Conservation (phyloP, 1,284 basidiomycete genomes). For the Trametes pubescens region DNA sequence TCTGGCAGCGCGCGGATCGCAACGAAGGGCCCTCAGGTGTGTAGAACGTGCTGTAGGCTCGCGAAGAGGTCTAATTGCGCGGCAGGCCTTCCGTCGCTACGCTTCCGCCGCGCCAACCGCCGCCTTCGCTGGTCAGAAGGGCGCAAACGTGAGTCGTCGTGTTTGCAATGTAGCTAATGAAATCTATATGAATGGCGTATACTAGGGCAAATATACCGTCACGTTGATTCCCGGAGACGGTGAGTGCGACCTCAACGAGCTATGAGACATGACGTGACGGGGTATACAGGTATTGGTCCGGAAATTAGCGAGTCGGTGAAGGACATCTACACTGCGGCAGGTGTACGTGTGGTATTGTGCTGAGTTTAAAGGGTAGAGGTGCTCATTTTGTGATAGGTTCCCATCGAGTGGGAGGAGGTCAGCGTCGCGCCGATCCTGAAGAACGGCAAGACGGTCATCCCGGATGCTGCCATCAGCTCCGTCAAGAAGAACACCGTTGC, state of each 20-base stretch:
- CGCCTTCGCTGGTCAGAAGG: slow-evolving; percentile 89
- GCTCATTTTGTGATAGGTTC: slow-evolving; percentile 64
- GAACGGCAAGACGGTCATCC: slow-evolving; percentile 97
- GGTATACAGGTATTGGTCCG: slow-evolving; percentile 88
- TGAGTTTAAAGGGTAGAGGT: not conserved
- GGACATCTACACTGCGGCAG: slow-evolving; percentile 90
- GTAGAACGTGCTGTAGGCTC: slow-evolving; percentile 17
- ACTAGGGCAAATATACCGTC: slow-evolving; percentile 93
- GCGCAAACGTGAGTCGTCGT: slow-evolving; percentile 72
- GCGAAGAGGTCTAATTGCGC: slow-evolving; percentile 5
- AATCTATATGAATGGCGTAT: not conserved
- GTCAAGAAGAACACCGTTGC: slow-evolving; percentile 99
- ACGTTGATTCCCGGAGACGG: slow-evolving; percentile 94
- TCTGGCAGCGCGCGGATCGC: slow-evolving; percentile 61
- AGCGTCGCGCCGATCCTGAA: slow-evolving; percentile 95
- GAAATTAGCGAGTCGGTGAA: slow-evolving; percentile 98
- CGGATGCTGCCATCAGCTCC: slow-evolving; percentile 89
- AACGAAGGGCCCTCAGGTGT: slow-evolving; percentile 54
- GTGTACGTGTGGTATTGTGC: slow-evolving; percentile 53
- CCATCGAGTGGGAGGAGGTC: slow-evolving; percentile 99
- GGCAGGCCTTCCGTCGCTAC: slow-evolving; percentile 66
- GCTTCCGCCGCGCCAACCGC: slow-evolving; percentile 82
- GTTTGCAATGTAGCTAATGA: not conserved
- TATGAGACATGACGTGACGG: slow-evolving; percentile 25
- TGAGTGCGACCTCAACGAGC: slow-evolving; percentile 45